Conservation (phyloP, 2,329 filamentous ascomycete genomes). For the Cadophora sp. region DNA sequence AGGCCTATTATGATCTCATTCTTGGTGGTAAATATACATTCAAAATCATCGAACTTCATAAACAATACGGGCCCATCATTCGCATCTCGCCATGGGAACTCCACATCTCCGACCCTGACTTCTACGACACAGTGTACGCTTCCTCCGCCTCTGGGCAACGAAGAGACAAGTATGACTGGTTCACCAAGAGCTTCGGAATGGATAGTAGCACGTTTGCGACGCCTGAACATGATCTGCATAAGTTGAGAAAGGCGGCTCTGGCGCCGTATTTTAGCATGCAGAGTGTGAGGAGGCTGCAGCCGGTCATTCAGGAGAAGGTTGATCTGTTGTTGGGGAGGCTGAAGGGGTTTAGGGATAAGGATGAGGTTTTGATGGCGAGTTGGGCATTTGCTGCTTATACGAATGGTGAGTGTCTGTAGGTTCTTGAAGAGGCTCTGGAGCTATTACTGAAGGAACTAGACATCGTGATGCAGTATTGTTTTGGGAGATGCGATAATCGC, state of each 20-base stretch:
- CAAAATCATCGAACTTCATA: constrained; percentile 51
- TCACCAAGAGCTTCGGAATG: constrained; percentile 11
- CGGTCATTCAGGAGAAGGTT: constrained; percentile 21
- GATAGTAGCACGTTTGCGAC: constrained; percentile 21
- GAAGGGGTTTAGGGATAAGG: constrained; percentile 15
- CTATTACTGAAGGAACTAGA: background rate
- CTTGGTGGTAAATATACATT: constrained; percentile 51
- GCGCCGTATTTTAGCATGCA: constrained; percentile 31
- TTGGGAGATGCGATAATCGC: constrained; percentile 29
- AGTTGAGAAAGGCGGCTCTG: constrained; percentile 24
- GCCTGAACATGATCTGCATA: constrained; percentile 27
- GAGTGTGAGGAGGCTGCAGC: constrained; percentile 24
- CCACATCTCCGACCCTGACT: constrained; percentile 47
- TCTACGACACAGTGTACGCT: constrained; percentile 50
- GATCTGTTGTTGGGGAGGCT: constrained; percentile 19
- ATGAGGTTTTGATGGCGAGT: constrained; percentile 17
- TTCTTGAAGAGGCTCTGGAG: background rate
- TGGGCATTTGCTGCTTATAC: constrained; percentile 25
- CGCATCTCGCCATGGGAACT: constrained; percentile 49
- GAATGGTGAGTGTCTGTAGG: constrained; percentile 21
- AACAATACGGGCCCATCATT: constrained; percentile 48
- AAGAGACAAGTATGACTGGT: constrained; percentile 14
- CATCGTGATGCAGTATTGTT: constrained; percentile 25
- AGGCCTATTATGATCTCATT: constrained; percentile 51
- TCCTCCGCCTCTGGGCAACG: constrained; percentile 14